Evolutionary conservation across 1,139 yeast genomes (phyloP).

Genomic region (Blastobotrys malaysiensis): DNA sequence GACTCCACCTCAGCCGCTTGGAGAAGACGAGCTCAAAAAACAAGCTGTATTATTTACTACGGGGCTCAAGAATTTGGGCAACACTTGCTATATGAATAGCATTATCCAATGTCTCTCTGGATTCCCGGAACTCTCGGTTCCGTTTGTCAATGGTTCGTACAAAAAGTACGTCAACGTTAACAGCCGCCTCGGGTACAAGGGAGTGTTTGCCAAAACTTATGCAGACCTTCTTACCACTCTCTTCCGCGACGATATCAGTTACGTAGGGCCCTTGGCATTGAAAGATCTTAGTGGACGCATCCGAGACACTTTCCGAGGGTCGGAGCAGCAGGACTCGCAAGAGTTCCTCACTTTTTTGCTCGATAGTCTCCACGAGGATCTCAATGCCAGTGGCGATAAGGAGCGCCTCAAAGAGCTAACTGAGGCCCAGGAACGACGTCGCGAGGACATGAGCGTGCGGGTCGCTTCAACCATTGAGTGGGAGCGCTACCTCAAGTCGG

Average conservation of each 20-base stretch:
- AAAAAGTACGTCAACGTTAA: constrained; percentile 66
- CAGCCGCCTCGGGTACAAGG: constrained; percentile 78
- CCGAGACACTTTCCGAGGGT: constrained; percentile 66
- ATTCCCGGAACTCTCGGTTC: constrained; percentile 41
- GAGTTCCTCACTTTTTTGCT: constrained; percentile 80
- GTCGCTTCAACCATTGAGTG: constrained; percentile 90
- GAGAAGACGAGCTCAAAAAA: neutral
- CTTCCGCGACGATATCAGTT: constrained; percentile 45
- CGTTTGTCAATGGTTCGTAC: constrained; percentile 55
- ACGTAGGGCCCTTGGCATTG: constrained; percentile 52
- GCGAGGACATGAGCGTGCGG: constrained; percentile 74
- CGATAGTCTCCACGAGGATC: constrained; percentile 85
- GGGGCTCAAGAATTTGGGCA: constrained; percentile 79
- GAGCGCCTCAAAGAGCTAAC: constrained; percentile 56
- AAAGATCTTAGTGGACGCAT: constrained; percentile 62
- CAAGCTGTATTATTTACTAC: constrained; percentile 33
- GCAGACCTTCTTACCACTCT: constrained; percentile 59
- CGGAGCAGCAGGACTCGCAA: constrained; percentile 89
- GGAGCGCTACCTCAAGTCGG: constrained; percentile 83
- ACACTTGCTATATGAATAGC: constrained; percentile 92
- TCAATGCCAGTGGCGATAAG: constrained; percentile 60
- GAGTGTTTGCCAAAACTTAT: constrained; percentile 69
- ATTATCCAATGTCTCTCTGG: constrained; percentile 75
- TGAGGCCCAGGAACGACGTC: constrained; percentile 63
- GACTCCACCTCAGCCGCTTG: neutral